phyloP scores from a whole-genome alignment of 495 filamentous ascomycete species.

The Daldinia bambusicola region DNA sequence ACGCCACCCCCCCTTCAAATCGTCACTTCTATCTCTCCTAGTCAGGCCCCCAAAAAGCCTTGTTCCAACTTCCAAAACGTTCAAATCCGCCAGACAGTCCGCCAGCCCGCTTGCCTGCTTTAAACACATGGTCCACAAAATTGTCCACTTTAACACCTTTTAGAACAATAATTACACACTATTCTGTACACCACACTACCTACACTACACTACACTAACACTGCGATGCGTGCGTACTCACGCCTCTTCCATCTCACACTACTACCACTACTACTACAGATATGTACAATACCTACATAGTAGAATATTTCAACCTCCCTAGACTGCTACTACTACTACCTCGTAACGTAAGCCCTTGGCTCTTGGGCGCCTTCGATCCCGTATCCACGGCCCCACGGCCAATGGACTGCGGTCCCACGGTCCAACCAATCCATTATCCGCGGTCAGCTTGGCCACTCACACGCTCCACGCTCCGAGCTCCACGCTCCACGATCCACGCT shows the following conservation, averaged over 20 bases:
- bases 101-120: not conserved
- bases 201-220: conserved; percentile 21
- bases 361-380: conserved; percentile 24
- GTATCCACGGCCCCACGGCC: conserved; percentile 41
- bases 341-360: conserved; percentile 34
- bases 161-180: conserved; percentile 2
- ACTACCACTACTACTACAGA: not conserved
- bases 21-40: conserved; percentile 1
- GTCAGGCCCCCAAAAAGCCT: conserved; percentile 27
- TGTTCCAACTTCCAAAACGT: conserved; percentile 32
- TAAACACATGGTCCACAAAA: conserved; percentile 2
- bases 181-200: no score
- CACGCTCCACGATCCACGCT: conserved; percentile 3
- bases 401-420: conserved; percentile 32
- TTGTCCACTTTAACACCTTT: not conserved
- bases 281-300: no score
- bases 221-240: conserved; percentile 32
- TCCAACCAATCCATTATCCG: conserved; percentile 27
- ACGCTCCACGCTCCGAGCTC: not conserved
- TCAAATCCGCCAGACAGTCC: conserved; percentile 9
- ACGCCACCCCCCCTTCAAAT: conserved; percentile 6
- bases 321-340: conserved; percentile 35
- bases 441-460: conserved; percentile 43
- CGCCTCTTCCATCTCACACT: conserved; percentile 25
- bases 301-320: not conserved